phyloP scores from a whole-genome alignment of 2,329 filamentous ascomycete species.

The Fusarium duplospermum region DNA sequence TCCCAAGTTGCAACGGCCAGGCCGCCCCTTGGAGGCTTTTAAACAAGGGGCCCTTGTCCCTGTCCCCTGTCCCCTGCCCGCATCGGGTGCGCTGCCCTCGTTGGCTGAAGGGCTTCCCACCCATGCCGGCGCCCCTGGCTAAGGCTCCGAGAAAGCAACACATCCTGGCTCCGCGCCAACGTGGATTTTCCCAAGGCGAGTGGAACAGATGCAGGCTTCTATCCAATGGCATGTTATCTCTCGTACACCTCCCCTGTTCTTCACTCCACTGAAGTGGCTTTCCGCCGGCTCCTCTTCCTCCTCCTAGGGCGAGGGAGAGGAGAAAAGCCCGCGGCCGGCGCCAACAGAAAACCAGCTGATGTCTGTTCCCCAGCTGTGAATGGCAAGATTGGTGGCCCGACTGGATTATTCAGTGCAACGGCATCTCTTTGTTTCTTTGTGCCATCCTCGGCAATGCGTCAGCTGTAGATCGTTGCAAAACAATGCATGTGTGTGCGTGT shows the following conservation, averaged over 20 bases:
- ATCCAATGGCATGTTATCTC: slow-evolving; percentile 25
- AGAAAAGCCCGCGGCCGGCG: slow-evolving; percentile 28
- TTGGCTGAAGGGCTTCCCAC: slow-evolving; percentile 21
- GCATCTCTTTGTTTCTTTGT: background rate
- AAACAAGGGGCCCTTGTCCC: slow-evolving; percentile 16
- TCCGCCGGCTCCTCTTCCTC: background rate
- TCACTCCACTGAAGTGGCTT: slow-evolving; percentile 32
- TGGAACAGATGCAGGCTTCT: slow-evolving; percentile 8
- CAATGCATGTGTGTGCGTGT: background rate
- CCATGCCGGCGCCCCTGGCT: slow-evolving; percentile 33
- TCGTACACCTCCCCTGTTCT: slow-evolving; percentile 15
- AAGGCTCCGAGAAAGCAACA: slow-evolving; percentile 30
- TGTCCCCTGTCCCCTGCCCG: slow-evolving; percentile 8
- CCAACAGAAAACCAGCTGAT: slow-evolving; percentile 33
- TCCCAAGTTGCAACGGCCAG: slow-evolving; percentile 29
- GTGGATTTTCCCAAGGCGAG: background rate
- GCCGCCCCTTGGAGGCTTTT: slow-evolving; percentile 18
- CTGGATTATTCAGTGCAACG: background rate
- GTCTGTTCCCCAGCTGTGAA: slow-evolving; percentile 13
- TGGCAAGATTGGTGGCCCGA: slow-evolving; percentile 23
- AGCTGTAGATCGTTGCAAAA: background rate
- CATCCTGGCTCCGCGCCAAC: slow-evolving; percentile 33
- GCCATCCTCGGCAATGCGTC: background rate
- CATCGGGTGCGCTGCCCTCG: background rate
- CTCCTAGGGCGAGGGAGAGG: background rate